Conservation (phyloP, 345 rosid genomes). For the Camelina hispida region DNA sequence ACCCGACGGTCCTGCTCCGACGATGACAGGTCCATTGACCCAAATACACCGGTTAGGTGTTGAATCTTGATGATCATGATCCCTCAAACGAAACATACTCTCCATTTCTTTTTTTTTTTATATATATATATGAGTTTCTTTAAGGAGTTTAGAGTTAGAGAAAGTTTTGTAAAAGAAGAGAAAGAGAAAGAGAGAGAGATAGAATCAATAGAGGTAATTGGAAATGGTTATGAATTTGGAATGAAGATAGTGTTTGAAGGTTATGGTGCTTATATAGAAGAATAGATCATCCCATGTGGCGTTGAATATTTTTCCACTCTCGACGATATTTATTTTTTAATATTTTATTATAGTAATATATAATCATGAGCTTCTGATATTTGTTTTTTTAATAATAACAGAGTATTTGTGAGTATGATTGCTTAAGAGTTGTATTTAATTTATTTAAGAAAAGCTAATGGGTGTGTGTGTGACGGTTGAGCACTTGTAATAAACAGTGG, state of each 20-base stretch:
- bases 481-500: slow-evolving; percentile 38
- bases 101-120: slow-evolving; percentile 47
- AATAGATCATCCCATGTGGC: slow-evolving; percentile 37
- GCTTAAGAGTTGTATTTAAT: slow-evolving; percentile 27
- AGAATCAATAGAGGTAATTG: slow-evolving; percentile 14
- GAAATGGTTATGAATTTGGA: slow-evolving; percentile 36
- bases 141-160: background rate
- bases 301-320: slow-evolving; percentile 32
- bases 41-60: slow-evolving; percentile 54
- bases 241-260: slow-evolving; percentile 33
- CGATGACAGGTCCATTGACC: slow-evolving; percentile 82
- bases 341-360: background rate
- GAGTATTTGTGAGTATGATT: slow-evolving; percentile 40
- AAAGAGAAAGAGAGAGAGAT: slow-evolving; percentile 6
- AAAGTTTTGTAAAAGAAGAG: background rate
- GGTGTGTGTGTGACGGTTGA: slow-evolving; percentile 41
- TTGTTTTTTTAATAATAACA: slow-evolving; percentile 7
- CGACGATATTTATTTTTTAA: slow-evolving; percentile 26
- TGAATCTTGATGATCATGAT: slow-evolving; percentile 51
- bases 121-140: background rate
- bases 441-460: slow-evolving; percentile 22
- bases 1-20: slow-evolving; percentile 91
- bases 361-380: slow-evolving; percentile 35
- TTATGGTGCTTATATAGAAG: slow-evolving; percentile 37
- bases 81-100: slow-evolving; percentile 48